Evolutionary conservation across 495 filamentous ascomycete genomes (phyloP), one percentile per base, ranked within the genome.

Genomic region (Venustampulla echinocandica): DNA sequence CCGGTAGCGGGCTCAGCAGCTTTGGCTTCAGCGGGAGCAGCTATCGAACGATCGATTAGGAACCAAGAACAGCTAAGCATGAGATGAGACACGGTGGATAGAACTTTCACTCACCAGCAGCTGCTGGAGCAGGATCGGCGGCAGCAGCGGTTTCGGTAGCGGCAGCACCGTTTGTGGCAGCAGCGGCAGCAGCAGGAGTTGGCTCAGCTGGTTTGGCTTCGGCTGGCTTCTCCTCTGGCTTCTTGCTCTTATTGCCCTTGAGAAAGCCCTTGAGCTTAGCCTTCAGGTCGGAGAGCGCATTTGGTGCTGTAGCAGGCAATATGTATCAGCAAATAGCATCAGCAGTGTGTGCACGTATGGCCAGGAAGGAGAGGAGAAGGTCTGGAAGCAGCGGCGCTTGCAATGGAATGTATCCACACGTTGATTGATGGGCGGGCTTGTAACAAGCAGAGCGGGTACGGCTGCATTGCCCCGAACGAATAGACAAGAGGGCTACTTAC

Each of bases 251-350:
- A 51, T 63, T 62, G 23, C 46, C 50, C 37, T 67, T 60, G 10
- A 81, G 69, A 27, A 79, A 55, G 46, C 70, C 73, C 55, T 73
- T 73, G 61, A 82, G 69, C 58, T 80, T 81, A 43, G 56, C 55
- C 64, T 67, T 68, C 37, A 68, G 36, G 41, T 61, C 58, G 44
- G 43, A 42, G 22, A 68, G 44, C 22, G 58, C 58, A 33, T 61
- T 60, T 21, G 54, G 54, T 28, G 65, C 65, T 68, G 42, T 36
- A 41, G 34, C 23, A 14, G 41, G 37, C 21, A 37, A 33, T 17
- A 15, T 14, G 10, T 20, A 24, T 44, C 35, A 52, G 33, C 35
- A 46, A 17, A 42, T 32, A 23, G 23, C 15, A 10, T 27, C 4
- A 5, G 32, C 4, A 33, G 5, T 33, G 42, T 19, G 24, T 13